Evolutionary conservation across 805 yeast species (phyloP), one percentile per base, ranked within the genome.

Genomic region (Huiozyma naganishii): DNA sequence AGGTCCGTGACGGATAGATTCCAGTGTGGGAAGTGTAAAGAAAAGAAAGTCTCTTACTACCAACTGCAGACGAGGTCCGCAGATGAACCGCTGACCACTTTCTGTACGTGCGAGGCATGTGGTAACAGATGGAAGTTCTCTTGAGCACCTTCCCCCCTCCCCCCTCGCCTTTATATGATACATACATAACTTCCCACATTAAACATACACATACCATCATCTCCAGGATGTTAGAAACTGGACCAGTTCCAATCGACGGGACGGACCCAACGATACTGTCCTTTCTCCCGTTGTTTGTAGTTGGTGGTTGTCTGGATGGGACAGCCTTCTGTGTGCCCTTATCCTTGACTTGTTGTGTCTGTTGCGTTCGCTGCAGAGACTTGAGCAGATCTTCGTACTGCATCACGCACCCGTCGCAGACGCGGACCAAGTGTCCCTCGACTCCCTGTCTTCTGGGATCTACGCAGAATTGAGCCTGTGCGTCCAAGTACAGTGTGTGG

Each of bases 41-140:
- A 88, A 63, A 88, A 89, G 73, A 88, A 87, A 70, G 98, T 92
- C 36, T 83, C 95, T 54, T 92, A 92, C 64, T 90, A 89, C 66
- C 98, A 92, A 69, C 76, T 92, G 82, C 98, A 92, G 71, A 92
- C 98, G 32, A 75, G 98, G 66, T 85, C 95, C 45, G 98, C 98
- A 13, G 98, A 92, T 77, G 98, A 92, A 67, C 98, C 98, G 47
- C 75, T 92, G 57, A 92, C 98, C 6, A 92, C 98, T 1, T 92
- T 92, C 62, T 92, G 98, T 70, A 89, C 96, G 4, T 92, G 98
- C 70, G 97, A 89, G 58, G 86, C 78, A 52, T 92, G 98, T 70
- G 97, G 97, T 49, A 87, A 92, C 60, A 77, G 97, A 65, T 92
- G 98, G 98, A 92, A 92, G 66, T 92, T 92, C 61, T 84, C 95